Evolutionary conservation across 495 filamentous ascomycete species (phyloP).

Genomic region (Aspergillus incahuasiensis): DNA sequence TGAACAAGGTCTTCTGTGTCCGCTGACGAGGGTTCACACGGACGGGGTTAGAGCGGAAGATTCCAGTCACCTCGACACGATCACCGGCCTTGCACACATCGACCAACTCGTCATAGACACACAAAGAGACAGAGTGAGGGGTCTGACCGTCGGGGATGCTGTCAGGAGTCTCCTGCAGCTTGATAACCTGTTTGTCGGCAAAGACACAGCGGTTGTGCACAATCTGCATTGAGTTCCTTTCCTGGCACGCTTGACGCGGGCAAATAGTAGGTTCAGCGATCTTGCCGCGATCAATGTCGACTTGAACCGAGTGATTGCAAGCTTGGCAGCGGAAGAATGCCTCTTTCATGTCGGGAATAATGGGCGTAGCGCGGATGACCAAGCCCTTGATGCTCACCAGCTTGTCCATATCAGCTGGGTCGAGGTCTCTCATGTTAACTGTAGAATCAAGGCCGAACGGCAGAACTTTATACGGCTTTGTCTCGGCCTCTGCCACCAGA

Average conservation of each 20-base stretch:
- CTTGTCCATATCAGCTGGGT: slow-evolving; percentile 94
- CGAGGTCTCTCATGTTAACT: slow-evolving; percentile 91
- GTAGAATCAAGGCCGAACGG: slow-evolving; percentile 84
- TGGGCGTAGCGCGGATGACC: slow-evolving; percentile 90
- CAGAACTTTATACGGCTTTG: slow-evolving; percentile 75
- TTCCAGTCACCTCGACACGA: slow-evolving; percentile 90
- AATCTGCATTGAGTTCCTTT: slow-evolving; percentile 95
- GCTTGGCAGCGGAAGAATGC: slow-evolving; percentile 93
- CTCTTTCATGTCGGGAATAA: slow-evolving; percentile 98
- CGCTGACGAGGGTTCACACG: slow-evolving; percentile 93
- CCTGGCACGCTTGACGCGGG: slow-evolving; percentile 75
- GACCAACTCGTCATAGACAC: slow-evolving; percentile 93
- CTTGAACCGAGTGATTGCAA: slow-evolving; percentile 84
- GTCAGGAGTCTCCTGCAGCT: slow-evolving; percentile 96
- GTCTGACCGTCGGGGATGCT: slow-evolving; percentile 89
- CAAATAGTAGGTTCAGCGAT: slow-evolving; percentile 93
- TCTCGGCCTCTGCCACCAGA: slow-evolving; percentile 59
- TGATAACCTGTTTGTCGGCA: slow-evolving; percentile 97
- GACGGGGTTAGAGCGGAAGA: slow-evolving; percentile 91
- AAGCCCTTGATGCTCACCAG: slow-evolving; percentile 93
- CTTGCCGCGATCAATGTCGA: slow-evolving; percentile 90
- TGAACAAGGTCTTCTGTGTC: slow-evolving; percentile 89
- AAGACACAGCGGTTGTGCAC: slow-evolving; percentile 94
- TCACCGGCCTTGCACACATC: slow-evolving; percentile 98
- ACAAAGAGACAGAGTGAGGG: slow-evolving; percentile 96